phyloP scores from a whole-genome alignment of 2,329 filamentous ascomycete species.

The Aspergillus novofumigatus region DNA sequence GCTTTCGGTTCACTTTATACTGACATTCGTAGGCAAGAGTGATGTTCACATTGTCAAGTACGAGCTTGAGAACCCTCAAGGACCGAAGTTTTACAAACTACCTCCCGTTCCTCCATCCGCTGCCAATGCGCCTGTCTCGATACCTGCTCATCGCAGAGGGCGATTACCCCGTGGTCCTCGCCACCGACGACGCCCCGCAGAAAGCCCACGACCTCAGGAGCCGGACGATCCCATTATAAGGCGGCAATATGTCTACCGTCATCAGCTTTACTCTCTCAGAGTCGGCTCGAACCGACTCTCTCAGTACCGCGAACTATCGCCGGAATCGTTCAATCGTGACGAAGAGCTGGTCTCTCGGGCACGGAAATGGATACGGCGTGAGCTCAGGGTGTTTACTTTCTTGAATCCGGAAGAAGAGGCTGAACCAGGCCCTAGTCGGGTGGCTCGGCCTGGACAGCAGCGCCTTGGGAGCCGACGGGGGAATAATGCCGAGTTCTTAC shows the following conservation, averaged over 20 bases:
- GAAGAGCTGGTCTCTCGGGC: slow-evolving; percentile 69
- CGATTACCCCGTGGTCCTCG: slow-evolving; percentile 11
- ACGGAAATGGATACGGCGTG: slow-evolving; percentile 74
- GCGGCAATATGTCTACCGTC: slow-evolving; percentile 68
- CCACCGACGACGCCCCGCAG: slow-evolving; percentile 16
- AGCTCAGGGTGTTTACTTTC: slow-evolving; percentile 78
- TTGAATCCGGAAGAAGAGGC: slow-evolving; percentile 44
- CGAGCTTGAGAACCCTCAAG: slow-evolving; percentile 51
- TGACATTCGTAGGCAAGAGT: slow-evolving; percentile 43
- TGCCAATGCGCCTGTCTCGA: slow-evolving; percentile 9
- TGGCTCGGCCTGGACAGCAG: slow-evolving; percentile 26
- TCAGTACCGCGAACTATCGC: slow-evolving; percentile 69
- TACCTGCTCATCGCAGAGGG: slow-evolving; percentile 3
- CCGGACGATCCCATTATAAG: slow-evolving; percentile 49
- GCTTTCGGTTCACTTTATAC: slow-evolving; percentile 6
- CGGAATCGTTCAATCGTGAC: slow-evolving; percentile 60
- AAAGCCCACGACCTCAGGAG: slow-evolving; percentile 25
- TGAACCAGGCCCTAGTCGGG: slow-evolving; percentile 10
- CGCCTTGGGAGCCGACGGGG: slow-evolving; percentile 45
- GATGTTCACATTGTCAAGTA: slow-evolving; percentile 61
- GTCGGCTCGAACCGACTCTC: slow-evolving; percentile 78
- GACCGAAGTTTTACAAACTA: slow-evolving; percentile 57
- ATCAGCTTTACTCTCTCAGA: slow-evolving; percentile 71
- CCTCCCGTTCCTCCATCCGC: slow-evolving; percentile 24
- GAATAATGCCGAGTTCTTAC: slow-evolving; percentile 74